Percentiles rank a stretch among this genome's conserved stretches.
These are phyloP conservation scores for Boehmeria nivea DNA, from an alignment of 306 rosid genomes.

Conservation along the genomic window DNA sequence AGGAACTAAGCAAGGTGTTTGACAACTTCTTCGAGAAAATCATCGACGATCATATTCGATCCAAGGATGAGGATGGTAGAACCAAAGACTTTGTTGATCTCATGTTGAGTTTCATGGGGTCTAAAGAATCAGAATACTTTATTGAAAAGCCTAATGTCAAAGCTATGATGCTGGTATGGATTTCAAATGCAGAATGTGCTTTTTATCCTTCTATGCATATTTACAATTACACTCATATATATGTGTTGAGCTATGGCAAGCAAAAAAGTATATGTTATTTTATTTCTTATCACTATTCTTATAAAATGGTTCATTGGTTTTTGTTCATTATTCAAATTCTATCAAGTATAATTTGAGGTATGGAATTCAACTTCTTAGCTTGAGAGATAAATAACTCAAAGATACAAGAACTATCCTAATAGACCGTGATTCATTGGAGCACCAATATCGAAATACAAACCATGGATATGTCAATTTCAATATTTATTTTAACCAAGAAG, in stretches of 20 bases:
- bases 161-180: constrained; percentile 12
- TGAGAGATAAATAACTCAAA: constrained; percentile 24
- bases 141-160: constrained; percentile 32
- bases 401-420: not conserved
- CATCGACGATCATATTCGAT: constrained; percentile 50
- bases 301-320: too few species aligned
- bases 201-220: not conserved
- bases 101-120: constrained; percentile 45
- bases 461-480: constrained; percentile 17
- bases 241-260: too few species aligned
- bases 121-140: constrained; percentile 38
- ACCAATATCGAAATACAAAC: not conserved
- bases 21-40: constrained; percentile 54
- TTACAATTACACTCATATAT: not conserved
- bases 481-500: too few species aligned
- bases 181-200: constrained; percentile 48
- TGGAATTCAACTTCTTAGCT: too few species aligned
- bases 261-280: too few species aligned
- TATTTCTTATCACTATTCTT: too few species aligned
- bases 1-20: constrained; percentile 33
- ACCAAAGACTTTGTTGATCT: constrained; percentile 60
- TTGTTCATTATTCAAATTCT: too few species aligned
- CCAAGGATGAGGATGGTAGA: constrained; percentile 14
- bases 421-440: not conserved
- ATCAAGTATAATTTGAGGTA: too few species aligned